Base-by-base conservation (phyloP, 371 early-diverging fungal genomes). In the Mortierella sp. region DNA sequence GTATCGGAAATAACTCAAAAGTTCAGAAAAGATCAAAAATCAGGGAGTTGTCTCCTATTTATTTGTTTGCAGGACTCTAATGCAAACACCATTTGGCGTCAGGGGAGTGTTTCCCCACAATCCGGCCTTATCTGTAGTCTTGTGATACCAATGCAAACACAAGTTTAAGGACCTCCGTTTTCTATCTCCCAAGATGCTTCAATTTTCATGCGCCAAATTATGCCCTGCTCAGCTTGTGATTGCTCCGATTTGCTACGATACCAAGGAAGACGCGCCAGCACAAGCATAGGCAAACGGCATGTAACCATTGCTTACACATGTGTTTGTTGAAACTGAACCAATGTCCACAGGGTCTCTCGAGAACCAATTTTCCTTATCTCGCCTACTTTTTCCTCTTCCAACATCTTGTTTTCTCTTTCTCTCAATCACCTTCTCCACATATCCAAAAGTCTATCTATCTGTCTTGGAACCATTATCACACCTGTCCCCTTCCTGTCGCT, bases 321-420 rank as follows among this genome's bases (percentile, higher is more conserved):
- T 68, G 68, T 61, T 68, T 68, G 28, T 35, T 55, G 66, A 30
- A 30, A 30, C 30, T 30, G 30, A 30, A 30, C 30, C 16, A 28
- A 28, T 20, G 37, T 8, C 9, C 8, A n/a, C n/a, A n/a, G n/a
- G 37, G 12, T 6, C n/a, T n/a, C 9, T 18, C 12, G 18, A 66
- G 20, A 10, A 52, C 45, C 39, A 26, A 57, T 28, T 24, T 68
- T 35, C 28, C 24, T 22, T 45, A 35, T 30, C 45, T 28, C 16
- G 54, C 12, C 45, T 61, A 20, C 43, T 71, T 40, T 60, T 62
- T 70, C 28, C 18, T 64, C 65, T 54, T 58, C 55, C 51, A 51
- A 37, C 55, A 5, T 66, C 24, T 62, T 55, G 6, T 72, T 60
- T 49, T 63, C 64, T 64, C 47, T 55, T 20, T 65, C 20, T 61